Evolutionary conservation across 1,284 basidiomycete species (phyloP).

Genomic region (Thecaphora frezii): DNA sequence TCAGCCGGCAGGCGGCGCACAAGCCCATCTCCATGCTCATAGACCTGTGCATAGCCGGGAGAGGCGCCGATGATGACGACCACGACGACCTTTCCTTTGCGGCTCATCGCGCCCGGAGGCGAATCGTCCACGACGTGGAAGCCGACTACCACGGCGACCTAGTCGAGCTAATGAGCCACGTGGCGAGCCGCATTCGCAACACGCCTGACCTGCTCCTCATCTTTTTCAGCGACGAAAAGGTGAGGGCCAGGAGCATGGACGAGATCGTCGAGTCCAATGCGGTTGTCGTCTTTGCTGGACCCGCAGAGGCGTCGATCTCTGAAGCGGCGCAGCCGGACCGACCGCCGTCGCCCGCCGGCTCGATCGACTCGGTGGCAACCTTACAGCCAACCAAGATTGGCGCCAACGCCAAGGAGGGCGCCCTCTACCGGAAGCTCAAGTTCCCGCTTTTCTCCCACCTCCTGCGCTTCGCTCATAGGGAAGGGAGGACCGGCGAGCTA

Average conservation of each 20-base stretch:
- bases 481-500: constrained; percentile 89
- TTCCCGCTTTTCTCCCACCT: constrained; percentile 78
- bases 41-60: constrained; percentile 83
- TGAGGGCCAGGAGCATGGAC: not conserved
- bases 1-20: constrained; percentile 63
- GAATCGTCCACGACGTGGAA: not conserved
- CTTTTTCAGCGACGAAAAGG: constrained; percentile 40
- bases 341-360: constrained; percentile 22
- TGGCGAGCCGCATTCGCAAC: constrained; percentile 47
- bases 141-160: constrained; percentile 33
- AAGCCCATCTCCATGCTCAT: constrained; percentile 83
- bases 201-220: constrained; percentile 49
- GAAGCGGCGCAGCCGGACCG: not conserved
- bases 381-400: constrained; percentile 17
- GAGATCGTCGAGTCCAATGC: not conserved
- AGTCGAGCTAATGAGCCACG: constrained; percentile 52
- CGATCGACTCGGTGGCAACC: constrained; percentile 33
- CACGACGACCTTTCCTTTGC: constrained; percentile 67
- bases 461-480: constrained; percentile 89
- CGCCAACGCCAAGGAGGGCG: constrained; percentile 5
- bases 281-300: not conserved
- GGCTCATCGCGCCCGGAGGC: too few species aligned
- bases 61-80: constrained; percentile 76
- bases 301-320: too few species aligned
- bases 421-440: constrained; percentile 17